These are phyloP conservation scores for Heritiera fomes DNA, from an alignment of 345 rosid genomes.

Conservation along the genomic window DNA sequence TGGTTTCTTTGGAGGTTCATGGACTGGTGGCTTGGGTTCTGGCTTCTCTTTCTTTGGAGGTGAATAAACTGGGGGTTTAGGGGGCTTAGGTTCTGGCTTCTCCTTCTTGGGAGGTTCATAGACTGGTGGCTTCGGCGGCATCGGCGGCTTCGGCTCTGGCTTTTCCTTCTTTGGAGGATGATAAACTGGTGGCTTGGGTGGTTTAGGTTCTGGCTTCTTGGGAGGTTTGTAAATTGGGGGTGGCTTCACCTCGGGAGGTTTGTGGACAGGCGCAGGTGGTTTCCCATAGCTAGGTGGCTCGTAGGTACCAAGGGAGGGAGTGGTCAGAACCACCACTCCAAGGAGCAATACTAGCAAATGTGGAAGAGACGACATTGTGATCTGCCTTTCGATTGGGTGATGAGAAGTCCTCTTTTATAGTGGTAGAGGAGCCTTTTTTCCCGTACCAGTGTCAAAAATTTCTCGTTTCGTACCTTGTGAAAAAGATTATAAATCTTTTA, in stretches of 20 bases:
- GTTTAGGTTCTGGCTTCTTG: not conserved
- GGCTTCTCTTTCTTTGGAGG: constrained; percentile 15
- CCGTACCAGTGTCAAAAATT: constrained; percentile 6
- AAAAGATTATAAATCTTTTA: not conserved
- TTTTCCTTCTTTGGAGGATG: not conserved
- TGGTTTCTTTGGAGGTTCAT: not conserved
- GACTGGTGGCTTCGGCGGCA: constrained; percentile 8
- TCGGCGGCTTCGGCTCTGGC: constrained; percentile 16
- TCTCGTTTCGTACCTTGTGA: not conserved
- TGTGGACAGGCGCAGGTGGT: not conserved
- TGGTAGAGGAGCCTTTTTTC: not conserved
- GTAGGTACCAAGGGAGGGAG: constrained; percentile 24
- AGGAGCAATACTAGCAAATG: constrained; percentile 30
- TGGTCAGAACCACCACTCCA: constrained; percentile 27
- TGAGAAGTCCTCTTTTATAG: constrained; percentile 19
- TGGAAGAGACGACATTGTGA: constrained; percentile 25
- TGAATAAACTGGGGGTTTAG: constrained; percentile 12
- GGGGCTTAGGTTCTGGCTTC: constrained; percentile 8
- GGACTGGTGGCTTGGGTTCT: not conserved
- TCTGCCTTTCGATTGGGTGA: not conserved
- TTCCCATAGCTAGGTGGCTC: not conserved
- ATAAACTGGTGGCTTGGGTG: constrained; percentile 21
- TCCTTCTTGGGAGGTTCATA: constrained; percentile 18
- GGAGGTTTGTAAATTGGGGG: constrained; percentile 16
- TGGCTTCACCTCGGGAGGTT: not conserved